Percentiles rank a stretch among this genome's conserved stretches.
These are phyloP conservation scores for Cordyceps fumosorosea DNA, from an alignment of 2,329 filamentous ascomycete species.

Conservation along the genomic window DNA sequence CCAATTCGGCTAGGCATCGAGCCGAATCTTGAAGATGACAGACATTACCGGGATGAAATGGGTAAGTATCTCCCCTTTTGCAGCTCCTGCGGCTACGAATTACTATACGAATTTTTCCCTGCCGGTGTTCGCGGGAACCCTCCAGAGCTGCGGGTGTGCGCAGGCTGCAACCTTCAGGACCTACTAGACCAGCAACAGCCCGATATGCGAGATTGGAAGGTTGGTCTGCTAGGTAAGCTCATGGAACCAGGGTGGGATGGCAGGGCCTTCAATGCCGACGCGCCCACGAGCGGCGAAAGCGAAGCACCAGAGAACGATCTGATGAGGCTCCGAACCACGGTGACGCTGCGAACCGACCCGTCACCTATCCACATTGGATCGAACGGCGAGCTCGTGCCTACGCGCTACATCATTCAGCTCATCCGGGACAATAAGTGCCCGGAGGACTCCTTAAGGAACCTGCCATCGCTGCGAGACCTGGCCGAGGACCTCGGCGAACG, in stretches of 20 bases:
- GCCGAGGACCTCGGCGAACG: background rate
- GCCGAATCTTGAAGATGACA: conserved; percentile 16
- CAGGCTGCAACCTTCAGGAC: conserved; percentile 24
- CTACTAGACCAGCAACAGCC: conserved; percentile 25
- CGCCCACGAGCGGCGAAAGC: conserved; percentile 16
- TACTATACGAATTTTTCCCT: conserved; percentile 26
- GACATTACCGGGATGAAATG: conserved; percentile 22
- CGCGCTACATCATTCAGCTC: background rate
- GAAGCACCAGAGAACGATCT: background rate
- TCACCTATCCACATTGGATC: background rate
- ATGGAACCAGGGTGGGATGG: conserved; percentile 22
- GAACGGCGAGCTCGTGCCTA: background rate
- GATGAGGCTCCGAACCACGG: background rate
- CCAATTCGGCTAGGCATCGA: conserved; percentile 24
- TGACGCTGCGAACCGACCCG: background rate
- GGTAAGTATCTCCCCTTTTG: conserved; percentile 23
- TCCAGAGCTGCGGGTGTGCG: conserved; percentile 20
- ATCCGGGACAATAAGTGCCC: conserved; percentile 18
- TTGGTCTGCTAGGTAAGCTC: conserved; percentile 18
- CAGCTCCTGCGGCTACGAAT: conserved; percentile 29
- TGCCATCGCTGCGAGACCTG: conserved; percentile 22
- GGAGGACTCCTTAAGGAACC: conserved; percentile 24
- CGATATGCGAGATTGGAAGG: conserved; percentile 21
- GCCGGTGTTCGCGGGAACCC: background rate
- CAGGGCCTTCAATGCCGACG: conserved; percentile 24